Evolutionary conservation across 148 eudicot species (phyloP), one percentile per base, ranked within the genome.

Genomic region (Cornus kousa): DNA sequence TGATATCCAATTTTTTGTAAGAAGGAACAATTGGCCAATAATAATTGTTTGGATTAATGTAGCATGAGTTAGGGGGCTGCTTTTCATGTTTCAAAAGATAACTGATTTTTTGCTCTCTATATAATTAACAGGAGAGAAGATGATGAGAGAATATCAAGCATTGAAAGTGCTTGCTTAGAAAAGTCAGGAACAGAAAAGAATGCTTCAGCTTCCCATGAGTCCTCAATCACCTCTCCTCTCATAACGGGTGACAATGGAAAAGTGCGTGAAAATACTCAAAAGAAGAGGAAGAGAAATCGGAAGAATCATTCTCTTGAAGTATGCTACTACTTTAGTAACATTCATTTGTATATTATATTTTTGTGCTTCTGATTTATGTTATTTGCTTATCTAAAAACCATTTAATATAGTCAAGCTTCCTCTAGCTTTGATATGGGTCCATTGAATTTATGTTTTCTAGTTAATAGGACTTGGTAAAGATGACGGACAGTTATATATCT

Each of bases 271-370:
- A 55, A 76, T 43, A 80, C 72, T 16, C 22, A 73, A 71, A 81
- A 64, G 72, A 89, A 84, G 82, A 81, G 72, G 85, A 83, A 79
- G 68, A 69, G 79, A 76, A 84, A 5, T 71, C 71, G 32, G 74
- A 79, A 82, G 68, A 86, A 77, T 76, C 81, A 78, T 74, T 46
- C 74, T 48, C 32, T 72, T 46, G 86, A 88, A 74, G 93, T 89
- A 86, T 57, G 76, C n/a, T 67, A 71, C 80, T 78, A 68, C 22
- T 81, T 76, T 69, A 72, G 3, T 75, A n/a, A n/a, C 48, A 39
- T 68, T 64, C 59, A 68, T 64, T 16, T 32, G 7, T 71, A 13
- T 24, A 19, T 31, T 67, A 57, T 33, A 4, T 75, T 55, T 55
- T 5, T 80, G 43, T 73, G 24, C 73, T 50, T 46, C 70, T 19